Evolutionary conservation across 169 alveolate genomes (phyloP), one percentile per base, ranked within the genome.

Genomic region (Cryptosporidium muris): DNA sequence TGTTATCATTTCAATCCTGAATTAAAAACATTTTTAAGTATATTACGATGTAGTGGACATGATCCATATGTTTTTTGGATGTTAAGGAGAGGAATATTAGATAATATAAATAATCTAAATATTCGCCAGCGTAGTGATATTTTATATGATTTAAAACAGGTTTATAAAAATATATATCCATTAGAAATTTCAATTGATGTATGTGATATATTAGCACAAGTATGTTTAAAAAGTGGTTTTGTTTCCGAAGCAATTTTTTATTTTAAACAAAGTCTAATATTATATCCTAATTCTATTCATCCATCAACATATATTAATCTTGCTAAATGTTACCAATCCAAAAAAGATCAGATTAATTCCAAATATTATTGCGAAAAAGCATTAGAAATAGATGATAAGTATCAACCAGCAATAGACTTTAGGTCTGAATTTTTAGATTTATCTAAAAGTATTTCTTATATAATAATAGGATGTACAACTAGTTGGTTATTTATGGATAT

Each of bases 251-350:
- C 85, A 56, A 74, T 74, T 9, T 74, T 74, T 58, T 74, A 74
- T 34, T 74, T 58, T 53, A 58, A 58, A 40, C 74, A 74, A 45
- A 74, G 85, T 51, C 36, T 74, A 25, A 63, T 58, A 37, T 74
- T 66, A 14, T 74, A 68, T 43, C 68, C 85, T 6, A 68, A 74
- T n/a, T 54, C 43, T n/a, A 74, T 36, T n/a, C 85, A 74, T 12
- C 85, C 85, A 36, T 74, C 85, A 7, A 74, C 85, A 36, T 74
- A 36, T 74, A 68, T 74, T 8, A 74, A 74, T 40, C 67, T 74
- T 38, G 85, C 85, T 12, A 74, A 74, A 54, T 74, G 85, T 43
- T 74, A 74, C 34, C 85, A 74, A 60, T 74, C 85, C 16, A 66
- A 74, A 40, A 74, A 68, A 45, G 60, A 74, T 48, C 60, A 68